phyloP scores from a whole-genome alignment of 257 asterid species.

The Solanum rostratum region DNA sequence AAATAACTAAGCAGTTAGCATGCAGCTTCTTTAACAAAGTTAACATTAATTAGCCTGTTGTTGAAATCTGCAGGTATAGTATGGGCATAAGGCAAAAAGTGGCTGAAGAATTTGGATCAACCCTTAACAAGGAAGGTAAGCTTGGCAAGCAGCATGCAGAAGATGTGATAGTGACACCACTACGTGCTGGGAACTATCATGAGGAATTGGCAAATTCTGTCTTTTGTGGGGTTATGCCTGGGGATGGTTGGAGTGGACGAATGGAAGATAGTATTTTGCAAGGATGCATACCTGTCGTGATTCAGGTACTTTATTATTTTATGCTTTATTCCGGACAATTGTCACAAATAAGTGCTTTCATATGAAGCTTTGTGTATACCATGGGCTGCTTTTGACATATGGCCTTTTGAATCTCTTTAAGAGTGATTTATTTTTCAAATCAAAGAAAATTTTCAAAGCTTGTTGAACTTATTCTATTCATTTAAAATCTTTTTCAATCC shows the following conservation, averaged over 20 bases:
- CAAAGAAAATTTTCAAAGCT: background rate
- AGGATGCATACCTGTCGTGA: conserved; percentile 93
- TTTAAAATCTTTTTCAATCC: background rate
- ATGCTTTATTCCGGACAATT: background rate
- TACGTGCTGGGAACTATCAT: conserved; percentile 56
- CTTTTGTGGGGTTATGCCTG: conserved; percentile 99
- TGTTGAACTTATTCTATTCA: background rate
- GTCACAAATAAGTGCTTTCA: background rate
- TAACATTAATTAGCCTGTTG: background rate
- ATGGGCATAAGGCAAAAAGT: conserved; percentile 99
- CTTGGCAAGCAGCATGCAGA: conserved; percentile 75
- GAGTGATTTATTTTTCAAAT: background rate
- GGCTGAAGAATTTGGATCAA: conserved; percentile 85
- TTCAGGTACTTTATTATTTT: conserved; percentile 47
- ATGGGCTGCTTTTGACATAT: background rate
- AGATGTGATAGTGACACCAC: conserved; percentile 74
- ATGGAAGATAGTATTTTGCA: conserved; percentile 95
- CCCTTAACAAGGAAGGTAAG: conserved; percentile 69
- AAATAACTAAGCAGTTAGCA: background rate
- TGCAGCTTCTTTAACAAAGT: background rate
- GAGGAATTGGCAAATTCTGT: conserved; percentile 61
- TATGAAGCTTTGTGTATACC: background rate
- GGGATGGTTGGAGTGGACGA: conserved; percentile 99
- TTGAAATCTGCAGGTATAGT: conserved; percentile 62
- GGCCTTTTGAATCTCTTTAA: background rate